Evolutionary conservation across 2,329 filamentous ascomycete species (phyloP), one percentile per base, ranked within the genome.

Genomic region (Diaporthe helianthi): DNA sequence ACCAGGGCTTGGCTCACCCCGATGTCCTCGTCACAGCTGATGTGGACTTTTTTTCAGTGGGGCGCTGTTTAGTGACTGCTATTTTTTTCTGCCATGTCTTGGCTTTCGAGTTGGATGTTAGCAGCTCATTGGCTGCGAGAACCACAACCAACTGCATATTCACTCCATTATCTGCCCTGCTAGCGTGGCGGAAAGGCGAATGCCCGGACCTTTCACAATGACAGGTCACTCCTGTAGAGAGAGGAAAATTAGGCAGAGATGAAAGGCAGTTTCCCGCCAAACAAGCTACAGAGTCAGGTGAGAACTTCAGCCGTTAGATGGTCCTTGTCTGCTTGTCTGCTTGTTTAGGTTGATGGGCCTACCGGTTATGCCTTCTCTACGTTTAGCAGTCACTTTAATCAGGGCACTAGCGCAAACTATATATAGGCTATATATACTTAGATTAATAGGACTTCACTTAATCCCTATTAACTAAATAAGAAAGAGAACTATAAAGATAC

Each of bases 101-200:
- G 44, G 12, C 19, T 19, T 44, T 44, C 17, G 1, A 44, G 41
- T 19, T 38, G 33, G 6, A 60, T 31, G n/a, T 60, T n/a, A n/a
- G 55, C 55, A n/a, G 55, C n/a, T n/a, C n/a, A n/a, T 49, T 63
- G 58, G 58, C 12, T 63, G 55, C 44, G 29, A 63, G 58, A 22
- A 44, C 36, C 44, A 44, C 19, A 29, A 31, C 58, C 58, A 47
- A 61, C 58, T 61, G 58, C 58, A 61, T 29, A 8, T 8, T 12
- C 7, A 24, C 12, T 44, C 29, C 51, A 22, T 60, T 26, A 12
- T 44, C 44, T 10, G 24, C 8, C 19, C 24, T 60, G 54, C 54
- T 44, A 60, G 36, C 29, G 36, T 24, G n/a, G 10, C 29, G 41
- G 58, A 29, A 47, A 15, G 58, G 41, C 41, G 19, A 41, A 63